Evolutionary conservation across 2,329 filamentous ascomycete species (phyloP).

Genomic region (Aspergillus cejpii): DNA sequence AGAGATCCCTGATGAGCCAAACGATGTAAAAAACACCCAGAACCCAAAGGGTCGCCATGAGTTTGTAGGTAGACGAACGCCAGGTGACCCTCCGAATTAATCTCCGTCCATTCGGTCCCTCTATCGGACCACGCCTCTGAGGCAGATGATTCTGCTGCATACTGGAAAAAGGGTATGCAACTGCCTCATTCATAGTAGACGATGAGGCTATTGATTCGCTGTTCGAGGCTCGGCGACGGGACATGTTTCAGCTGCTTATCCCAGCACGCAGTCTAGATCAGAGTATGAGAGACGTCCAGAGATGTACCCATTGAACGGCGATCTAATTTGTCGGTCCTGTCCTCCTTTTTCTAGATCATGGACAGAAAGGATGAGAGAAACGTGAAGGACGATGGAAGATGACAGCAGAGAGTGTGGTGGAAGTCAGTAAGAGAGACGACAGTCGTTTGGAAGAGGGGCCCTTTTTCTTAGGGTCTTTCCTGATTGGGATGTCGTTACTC

Average conservation of each 20-base stretch:
- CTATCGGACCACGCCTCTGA: conserved; percentile 34
- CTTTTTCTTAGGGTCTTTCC: neutral
- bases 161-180: conserved; percentile 31
- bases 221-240: conserved; percentile 34
- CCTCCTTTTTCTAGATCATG: neutral
- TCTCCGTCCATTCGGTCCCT: conserved; percentile 36
- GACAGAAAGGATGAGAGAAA: neutral
- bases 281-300: conserved; percentile 1
- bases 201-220: conserved; percentile 27
- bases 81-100: conserved; percentile 38
- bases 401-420: neutral
- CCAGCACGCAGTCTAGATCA: conserved; percentile 8
- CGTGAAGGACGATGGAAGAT: neutral
- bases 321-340: neutral
- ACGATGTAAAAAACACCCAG: conserved; percentile 37
- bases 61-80: conserved; percentile 40
- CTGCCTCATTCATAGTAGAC: conserved; percentile 29
- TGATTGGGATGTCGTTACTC: neutral
- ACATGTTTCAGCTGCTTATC: conserved; percentile 26
- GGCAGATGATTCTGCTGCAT: conserved; percentile 20
- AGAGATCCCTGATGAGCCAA: conserved; percentile 38
- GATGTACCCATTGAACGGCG: neutral
- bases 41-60: conserved; percentile 38
- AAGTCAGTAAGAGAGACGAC: neutral
- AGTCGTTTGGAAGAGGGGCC: neutral